Evolutionary conservation across 176 grass and related monocot species (phyloP).

Genomic region (Dactylis glomerata): DNA sequence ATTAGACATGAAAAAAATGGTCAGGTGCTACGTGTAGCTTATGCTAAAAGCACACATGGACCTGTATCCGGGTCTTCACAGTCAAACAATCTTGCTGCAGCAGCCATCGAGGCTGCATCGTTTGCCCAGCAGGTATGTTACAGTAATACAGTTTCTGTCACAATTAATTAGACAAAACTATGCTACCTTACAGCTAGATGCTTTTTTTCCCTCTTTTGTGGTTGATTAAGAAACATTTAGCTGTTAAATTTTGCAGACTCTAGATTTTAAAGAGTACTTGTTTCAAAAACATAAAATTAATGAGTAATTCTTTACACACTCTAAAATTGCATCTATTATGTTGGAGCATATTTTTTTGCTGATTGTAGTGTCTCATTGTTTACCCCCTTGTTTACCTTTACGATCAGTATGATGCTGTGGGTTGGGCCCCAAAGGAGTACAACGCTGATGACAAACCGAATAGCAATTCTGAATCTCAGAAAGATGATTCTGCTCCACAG

Average conservation of each 20-base stretch:
- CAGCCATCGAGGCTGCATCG: conserved; percentile 97
- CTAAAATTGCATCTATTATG: background rate
- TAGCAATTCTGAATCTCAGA: conserved; percentile 43
- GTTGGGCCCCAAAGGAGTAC: conserved; percentile 96
- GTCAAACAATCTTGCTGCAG: conserved; percentile 88
- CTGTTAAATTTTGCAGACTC: background rate
- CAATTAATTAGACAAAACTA: background rate
- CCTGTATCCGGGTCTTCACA: conserved; percentile 60
- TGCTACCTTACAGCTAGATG: background rate
- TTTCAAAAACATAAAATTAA: too few relatives aligned
- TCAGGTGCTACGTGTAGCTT: conserved; percentile 87
- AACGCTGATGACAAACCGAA: conserved; percentile 70
- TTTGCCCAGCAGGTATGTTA: conserved; percentile 90
- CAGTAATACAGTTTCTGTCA: conserved; percentile 11
- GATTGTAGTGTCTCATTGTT: background rate
- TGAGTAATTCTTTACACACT: too few relatives aligned
- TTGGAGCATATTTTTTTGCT: conserved; percentile 15
- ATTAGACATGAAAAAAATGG: conserved; percentile 88
- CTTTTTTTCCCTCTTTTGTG: background rate
- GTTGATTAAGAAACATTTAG: background rate
- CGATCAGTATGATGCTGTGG: conserved; percentile 85
- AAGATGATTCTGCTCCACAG: conserved; percentile 51
- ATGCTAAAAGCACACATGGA: conserved; percentile 95
- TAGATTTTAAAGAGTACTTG: background rate
- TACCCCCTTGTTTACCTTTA: conserved; percentile 14